Evolutionary conservation across 23 red algal species (phyloP).

Genomic region (Gracilaria vermiculophylla): DNA sequence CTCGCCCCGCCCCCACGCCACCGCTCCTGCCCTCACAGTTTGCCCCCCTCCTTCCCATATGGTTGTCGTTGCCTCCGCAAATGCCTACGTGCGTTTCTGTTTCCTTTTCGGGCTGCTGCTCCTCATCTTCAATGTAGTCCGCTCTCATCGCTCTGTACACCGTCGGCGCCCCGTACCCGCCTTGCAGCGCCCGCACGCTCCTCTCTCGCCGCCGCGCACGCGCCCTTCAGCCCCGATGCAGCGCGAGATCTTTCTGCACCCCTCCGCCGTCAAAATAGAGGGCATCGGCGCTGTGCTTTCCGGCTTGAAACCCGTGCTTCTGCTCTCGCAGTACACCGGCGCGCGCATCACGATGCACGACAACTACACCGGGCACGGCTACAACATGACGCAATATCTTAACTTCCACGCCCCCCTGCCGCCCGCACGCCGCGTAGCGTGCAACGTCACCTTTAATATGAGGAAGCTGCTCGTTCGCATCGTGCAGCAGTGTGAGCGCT

Average conservation of each 20-base stretch:
- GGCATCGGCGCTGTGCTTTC: conserved; percentile 28
- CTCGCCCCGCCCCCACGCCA: neutral
- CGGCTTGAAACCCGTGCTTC: conserved; percentile 23
- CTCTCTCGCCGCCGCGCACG: too few species aligned
- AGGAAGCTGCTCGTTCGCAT: neutral
- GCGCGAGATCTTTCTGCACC: neutral
- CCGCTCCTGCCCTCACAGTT: neutral
- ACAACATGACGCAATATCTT: conserved; percentile 4
- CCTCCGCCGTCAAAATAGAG: neutral
- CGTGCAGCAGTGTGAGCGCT: neutral
- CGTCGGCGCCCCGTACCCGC: too few species aligned
- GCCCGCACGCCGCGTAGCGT: neutral
- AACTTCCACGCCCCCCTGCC: neutral
- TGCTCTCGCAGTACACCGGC: neutral
- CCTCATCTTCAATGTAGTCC: neutral
- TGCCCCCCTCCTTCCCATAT: neutral
- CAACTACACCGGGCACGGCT: conserved; percentile 15
- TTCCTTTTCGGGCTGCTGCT: neutral
- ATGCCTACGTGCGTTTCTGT: neutral
- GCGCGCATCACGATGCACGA: conserved; percentile 22
- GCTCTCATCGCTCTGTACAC: neutral
- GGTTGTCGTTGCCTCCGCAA: neutral
- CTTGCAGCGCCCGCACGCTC: too few species aligned
- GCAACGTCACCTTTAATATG: conserved; percentile 7
- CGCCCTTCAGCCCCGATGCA: too few species aligned